Base-by-base conservation (phyloP, 805 yeast species). In the Pichia nanzhaoensis region DNA sequence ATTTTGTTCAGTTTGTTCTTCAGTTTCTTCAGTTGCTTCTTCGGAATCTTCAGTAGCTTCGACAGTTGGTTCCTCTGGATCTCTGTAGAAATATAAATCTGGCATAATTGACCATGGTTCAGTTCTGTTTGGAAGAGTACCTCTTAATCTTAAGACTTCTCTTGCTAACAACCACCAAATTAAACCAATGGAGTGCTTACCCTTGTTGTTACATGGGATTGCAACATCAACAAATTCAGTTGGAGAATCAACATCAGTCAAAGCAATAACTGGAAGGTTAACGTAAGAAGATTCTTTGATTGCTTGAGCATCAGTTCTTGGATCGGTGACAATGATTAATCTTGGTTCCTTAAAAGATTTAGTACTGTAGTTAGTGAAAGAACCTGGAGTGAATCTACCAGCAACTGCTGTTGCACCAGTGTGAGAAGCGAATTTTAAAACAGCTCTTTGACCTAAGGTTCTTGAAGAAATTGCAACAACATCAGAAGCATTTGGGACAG, bases 321-420 rank as follows among this genome's bases (percentile, higher is more conserved):
- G 99, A 79, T 93, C 99, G 67, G 98, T 91, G 69, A 93, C 99
- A 65, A 93, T 79, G 72, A 93, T 89, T 71, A 93, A 84, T 80
- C 99, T 88, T 82, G 99, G 99, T 82, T 93, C 99, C 80, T 91
- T 93, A 96, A 93, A 93, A 64, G 97, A 88, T 78, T 97, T 91
- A 76, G 99, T 93, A 81, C 91, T 93, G 81, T 93, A 93, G 82
- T 93, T 93, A 73, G 99, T 93, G 93, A 93, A 93, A 80, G 85
- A 83, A 87, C 99, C 99, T 77, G 99, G 99, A 66, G 99, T 93
- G 86, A 93, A 93, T 81, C 99, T 89, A 78, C 99, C 99, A 65
- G 99, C 99, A 78, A 93, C 91, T 71, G 99, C 90, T 63, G 98
- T 91, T 63, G 99, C 96, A 75, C 98, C 98, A 65, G 98, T 90